A percentile compares a stretch with the other conserved stretches of the same genome.
These are phyloP conservation scores for Emericellopsis terricola DNA, from an alignment of 495 filamentous ascomycete genomes.

Conservation along the genomic window DNA sequence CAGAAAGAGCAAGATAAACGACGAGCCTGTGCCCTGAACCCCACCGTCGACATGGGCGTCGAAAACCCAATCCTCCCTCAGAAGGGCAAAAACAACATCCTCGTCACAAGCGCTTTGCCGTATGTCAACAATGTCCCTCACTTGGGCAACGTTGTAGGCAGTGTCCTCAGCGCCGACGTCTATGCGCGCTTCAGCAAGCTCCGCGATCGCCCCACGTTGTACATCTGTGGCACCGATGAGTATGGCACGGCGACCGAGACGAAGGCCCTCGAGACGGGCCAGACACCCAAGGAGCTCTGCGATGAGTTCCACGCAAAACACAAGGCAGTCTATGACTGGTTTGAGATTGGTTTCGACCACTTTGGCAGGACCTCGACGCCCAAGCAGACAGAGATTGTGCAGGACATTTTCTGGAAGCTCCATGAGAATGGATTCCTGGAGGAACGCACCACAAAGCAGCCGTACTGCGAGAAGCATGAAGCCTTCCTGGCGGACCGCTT, in stretches of 20 bases:
- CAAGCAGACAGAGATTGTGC: constrained; percentile 70
- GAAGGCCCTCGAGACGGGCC: constrained; percentile 39
- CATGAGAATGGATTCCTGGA: constrained; percentile 64
- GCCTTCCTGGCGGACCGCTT: constrained; percentile 86
- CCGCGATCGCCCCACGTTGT: constrained; percentile 30
- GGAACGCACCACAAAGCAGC: constrained; percentile 57
- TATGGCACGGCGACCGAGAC: constrained; percentile 75
- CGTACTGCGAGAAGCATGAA: constrained; percentile 71
- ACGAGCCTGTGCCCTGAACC: too few relatives aligned
- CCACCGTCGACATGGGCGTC: constrained; percentile 7
- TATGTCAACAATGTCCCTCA: constrained; percentile 97
- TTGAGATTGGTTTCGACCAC: constrained; percentile 61
- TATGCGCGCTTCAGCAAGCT: constrained; percentile 33
- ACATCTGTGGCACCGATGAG: constrained; percentile 56
- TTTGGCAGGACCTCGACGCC: constrained; percentile 72
- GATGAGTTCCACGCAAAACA: constrained; percentile 77
- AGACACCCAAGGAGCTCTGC: constrained; percentile 53
- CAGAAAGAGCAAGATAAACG: too few relatives aligned
- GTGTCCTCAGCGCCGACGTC: constrained; percentile 60
- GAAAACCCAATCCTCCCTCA: constrained; percentile 17
- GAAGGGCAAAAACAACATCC: constrained; percentile 30
- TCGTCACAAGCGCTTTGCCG: constrained; percentile 51
- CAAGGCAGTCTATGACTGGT: constrained; percentile 71
- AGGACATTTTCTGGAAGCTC: constrained; percentile 67
- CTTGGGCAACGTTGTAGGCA: constrained; percentile 84